Evolutionary conservation across 441 rosid genomes (phyloP), one percentile per base, ranked within the genome.

Genomic region (Pelargonium fulgidum): DNA sequence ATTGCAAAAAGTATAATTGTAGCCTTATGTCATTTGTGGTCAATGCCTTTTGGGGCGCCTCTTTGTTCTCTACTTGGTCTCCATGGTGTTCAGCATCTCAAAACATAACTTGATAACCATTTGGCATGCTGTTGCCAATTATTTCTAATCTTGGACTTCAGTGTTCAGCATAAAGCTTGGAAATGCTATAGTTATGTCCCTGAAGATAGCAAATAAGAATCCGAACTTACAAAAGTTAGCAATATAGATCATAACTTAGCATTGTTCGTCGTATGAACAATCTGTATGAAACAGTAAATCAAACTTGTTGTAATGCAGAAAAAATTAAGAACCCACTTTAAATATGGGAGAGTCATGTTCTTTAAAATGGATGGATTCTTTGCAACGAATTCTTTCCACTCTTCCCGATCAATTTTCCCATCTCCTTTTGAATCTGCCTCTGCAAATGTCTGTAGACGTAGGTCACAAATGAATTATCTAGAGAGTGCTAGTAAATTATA

Each of bases 401-500:
- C 94, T 77, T 88, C 91, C 61, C 58, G 63, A 76, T 92, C 94
- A 54, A 92, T 89, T 80, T 78, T 92, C 66, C 96, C 96, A 68
- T 92, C 94, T 14, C 82, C 84, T 3, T 89, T 87, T 14, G 42
- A 14, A 72, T 89, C 90, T 2, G 87, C 92, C 44, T 85, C 88
- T 16, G 44, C 67, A 68, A 91, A 76, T 71, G 93, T 86, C 92
- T 89, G 65, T 52, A 52, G n/a, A 50, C 0, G 7, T 13, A 50
- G 48, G 2, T 7, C 11, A 12, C 48, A 44, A 10, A 47, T 47
- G 4, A 47, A 12, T 47, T 12, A 12, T 47, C 13, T 3, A 66
- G 65, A 65, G 42, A 20, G 39, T 41, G 66, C 59, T 3, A 50
- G 17, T 4, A 22, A 67, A 24, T 24, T n/a, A 33, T 11, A n/a